Evolutionary conservation across 164 flowering plant genomes (phyloP).

Genomic region (Annona cherimola): DNA sequence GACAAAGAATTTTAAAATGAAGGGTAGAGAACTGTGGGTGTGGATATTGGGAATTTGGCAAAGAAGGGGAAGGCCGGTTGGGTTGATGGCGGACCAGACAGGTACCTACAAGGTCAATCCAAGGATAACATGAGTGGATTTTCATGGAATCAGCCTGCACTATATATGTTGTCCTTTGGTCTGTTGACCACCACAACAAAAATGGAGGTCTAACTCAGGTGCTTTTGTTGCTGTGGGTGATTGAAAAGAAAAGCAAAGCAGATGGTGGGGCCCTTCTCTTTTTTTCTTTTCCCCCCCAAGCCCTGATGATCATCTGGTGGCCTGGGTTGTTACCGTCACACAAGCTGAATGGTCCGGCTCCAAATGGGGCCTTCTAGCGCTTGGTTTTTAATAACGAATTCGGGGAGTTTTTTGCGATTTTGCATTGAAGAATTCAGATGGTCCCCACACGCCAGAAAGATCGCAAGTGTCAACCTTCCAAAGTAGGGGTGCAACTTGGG

Average conservation of each 20-base stretch:
- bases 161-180: not conserved
- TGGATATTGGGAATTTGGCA: not conserved
- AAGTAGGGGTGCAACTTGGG: too few relatives aligned
- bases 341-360: not conserved
- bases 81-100: not conserved
- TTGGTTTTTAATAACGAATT: not conserved
- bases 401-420: not conserved
- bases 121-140: not conserved
- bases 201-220: slow-evolving; percentile 2
- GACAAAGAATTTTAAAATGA: not conserved
- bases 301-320: not conserved
- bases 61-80: not conserved
- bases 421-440: not conserved
- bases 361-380: not conserved
- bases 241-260: not conserved
- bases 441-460: not conserved
- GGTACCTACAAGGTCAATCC: not conserved
- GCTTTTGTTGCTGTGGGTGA: not conserved
- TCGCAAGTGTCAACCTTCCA: too few relatives aligned
- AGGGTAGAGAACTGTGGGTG: not conserved
- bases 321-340: not conserved
- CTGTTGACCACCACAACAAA: slow-evolving; percentile 5
- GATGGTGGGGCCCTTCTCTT: not conserved
- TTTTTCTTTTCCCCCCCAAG: too few relatives aligned
- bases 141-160: not conserved